These are phyloP conservation scores for Geranium incanum DNA, from an alignment of 441 rosid genomes.

Conservation along the genomic window DNA sequence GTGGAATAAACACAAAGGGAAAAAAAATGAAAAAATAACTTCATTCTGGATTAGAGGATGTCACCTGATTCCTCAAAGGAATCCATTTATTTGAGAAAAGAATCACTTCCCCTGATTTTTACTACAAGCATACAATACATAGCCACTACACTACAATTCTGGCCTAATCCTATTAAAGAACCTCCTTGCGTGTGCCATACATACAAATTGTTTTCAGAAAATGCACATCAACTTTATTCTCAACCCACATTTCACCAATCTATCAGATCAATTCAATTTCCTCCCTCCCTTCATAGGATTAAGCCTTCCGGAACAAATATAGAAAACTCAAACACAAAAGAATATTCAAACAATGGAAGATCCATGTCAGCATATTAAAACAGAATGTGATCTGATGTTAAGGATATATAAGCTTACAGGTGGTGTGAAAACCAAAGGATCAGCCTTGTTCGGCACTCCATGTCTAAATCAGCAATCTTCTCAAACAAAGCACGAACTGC, in stretches of 20 bases:
- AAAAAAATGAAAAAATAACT: background rate
- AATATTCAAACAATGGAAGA: background rate
- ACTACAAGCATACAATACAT: background rate
- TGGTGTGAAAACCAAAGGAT: conserved; percentile 99
- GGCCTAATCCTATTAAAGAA: background rate
- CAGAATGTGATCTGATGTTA: background rate
- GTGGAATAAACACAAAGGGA: too few species aligned
- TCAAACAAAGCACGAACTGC: conserved; percentile 98
- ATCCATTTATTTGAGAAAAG: background rate
- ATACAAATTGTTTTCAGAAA: background rate
- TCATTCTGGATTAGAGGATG: background rate
- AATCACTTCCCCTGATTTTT: background rate
- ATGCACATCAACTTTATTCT: background rate
- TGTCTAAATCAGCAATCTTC: conserved; percentile 84
- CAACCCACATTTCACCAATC: background rate
- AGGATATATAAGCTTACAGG: conserved; percentile 53
- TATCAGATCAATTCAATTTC: background rate
- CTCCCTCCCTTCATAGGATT: background rate
- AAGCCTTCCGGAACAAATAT: background rate
- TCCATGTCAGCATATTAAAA: background rate
- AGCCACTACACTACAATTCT: too few species aligned
- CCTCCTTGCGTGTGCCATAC: background rate
- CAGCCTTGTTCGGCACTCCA: conserved; percentile 90
- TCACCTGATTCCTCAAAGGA: background rate
- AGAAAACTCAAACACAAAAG: background rate